Percentiles rank a stretch among this genome's conserved stretches.
Evolutionary conservation across 805 yeast species (phyloP).

Genomic region (Kurtzmaniella fragi): DNA sequence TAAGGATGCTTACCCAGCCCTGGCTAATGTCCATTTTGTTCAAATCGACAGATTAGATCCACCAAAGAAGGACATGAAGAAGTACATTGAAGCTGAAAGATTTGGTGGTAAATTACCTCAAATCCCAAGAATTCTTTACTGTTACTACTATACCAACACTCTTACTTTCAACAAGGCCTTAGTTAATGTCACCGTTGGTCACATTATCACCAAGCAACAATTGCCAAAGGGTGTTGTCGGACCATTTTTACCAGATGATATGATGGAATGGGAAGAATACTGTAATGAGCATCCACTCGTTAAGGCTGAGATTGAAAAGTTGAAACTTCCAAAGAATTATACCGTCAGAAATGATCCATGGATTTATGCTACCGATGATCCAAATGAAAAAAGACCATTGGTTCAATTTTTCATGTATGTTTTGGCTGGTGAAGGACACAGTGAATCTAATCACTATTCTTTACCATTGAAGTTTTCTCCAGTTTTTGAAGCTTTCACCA

Average conservation of each 20-base stretch:
- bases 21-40: conserved; percentile 54
- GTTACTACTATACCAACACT: conserved; percentile 58
- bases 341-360: conserved; percentile 68
- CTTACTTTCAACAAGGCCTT: conserved; percentile 63
- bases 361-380: conserved; percentile 80
- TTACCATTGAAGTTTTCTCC: conserved; percentile 71
- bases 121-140: conserved; percentile 67
- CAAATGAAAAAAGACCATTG: conserved; percentile 55
- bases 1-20: conserved; percentile 51
- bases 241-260: conserved; percentile 66
- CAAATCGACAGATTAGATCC: conserved; percentile 73
- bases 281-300: conserved; percentile 53
- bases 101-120: conserved; percentile 41
- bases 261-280: conserved; percentile 47
- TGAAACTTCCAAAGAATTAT: conserved; percentile 55
- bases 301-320: conserved; percentile 59
- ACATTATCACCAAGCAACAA: conserved; percentile 50
- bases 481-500: conserved; percentile 58
- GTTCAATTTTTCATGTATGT: conserved; percentile 74
- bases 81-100: conserved; percentile 64
- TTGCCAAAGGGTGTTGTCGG: conserved; percentile 63
- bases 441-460: conserved; percentile 73
- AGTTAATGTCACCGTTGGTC: conserved; percentile 59
- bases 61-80: conserved; percentile 67
- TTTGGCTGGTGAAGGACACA: conserved; percentile 55